Conservation (phyloP, 1,139 yeast genomes). For the Pneumocystis murina region DNA sequence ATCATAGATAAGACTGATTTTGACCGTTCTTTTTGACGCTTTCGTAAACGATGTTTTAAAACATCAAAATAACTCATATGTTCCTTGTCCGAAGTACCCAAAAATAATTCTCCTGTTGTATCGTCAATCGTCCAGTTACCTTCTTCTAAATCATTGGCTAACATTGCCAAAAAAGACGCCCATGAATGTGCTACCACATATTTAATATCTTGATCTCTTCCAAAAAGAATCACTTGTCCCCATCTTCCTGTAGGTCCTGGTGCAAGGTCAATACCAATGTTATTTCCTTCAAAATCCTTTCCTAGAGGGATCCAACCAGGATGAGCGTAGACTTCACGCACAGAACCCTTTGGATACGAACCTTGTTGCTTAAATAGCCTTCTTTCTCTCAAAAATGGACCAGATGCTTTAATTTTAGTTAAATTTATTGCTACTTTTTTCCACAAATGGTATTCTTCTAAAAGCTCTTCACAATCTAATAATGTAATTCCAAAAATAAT, state of each 20-base stretch:
- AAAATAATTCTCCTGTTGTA: conserved; percentile 20
- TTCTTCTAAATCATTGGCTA: conserved; percentile 70
- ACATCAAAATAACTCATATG: neutral
- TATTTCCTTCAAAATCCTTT: conserved; percentile 79
- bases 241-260: conserved; percentile 61
- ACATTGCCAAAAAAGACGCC: conserved; percentile 66
- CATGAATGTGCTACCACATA: conserved; percentile 65
- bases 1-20: neutral
- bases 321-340: conserved; percentile 66
- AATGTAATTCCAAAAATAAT: conserved; percentile 55
- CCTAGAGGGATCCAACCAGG: conserved; percentile 82
- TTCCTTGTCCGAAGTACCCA: neutral
- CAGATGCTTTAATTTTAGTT: conserved; percentile 2
- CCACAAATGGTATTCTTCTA: conserved; percentile 63
- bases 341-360: conserved; percentile 57
- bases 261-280: conserved; percentile 74
- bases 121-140: conserved; percentile 58
- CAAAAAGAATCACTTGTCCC: conserved; percentile 81
- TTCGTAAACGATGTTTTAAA: neutral
- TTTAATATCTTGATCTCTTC: conserved; percentile 78
- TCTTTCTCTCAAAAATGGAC: conserved; percentile 8
- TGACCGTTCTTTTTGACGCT: neutral
- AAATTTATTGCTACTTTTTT: conserved; percentile 38
- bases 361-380: conserved; percentile 30
- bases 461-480: conserved; percentile 54